phyloP scores from a whole-genome alignment of 2,329 filamentous ascomycete species.

The Paecilomyces niveus region DNA sequence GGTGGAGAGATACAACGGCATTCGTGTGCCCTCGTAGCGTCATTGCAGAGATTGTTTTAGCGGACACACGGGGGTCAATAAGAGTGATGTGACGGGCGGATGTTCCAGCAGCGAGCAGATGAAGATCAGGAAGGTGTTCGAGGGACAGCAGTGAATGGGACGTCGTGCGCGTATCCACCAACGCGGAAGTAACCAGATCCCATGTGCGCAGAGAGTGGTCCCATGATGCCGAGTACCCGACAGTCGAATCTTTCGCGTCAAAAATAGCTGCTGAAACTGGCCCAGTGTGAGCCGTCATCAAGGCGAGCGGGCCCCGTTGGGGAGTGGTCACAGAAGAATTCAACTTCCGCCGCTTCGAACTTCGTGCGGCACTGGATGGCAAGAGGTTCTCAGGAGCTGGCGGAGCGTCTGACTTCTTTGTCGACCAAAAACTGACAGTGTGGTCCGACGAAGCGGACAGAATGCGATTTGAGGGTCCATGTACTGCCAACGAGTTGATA shows the following conservation, averaged over 20 bases:
- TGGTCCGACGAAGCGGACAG: constrained; percentile 82
- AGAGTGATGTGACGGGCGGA: constrained; percentile 82
- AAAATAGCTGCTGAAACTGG: constrained; percentile 76
- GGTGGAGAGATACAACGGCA: constrained; percentile 53
- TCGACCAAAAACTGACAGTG: constrained; percentile 80
- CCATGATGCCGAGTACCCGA: constrained; percentile 84
- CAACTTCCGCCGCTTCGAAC: constrained; percentile 70
- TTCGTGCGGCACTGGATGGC: constrained; percentile 55
- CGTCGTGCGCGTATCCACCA: constrained; percentile 77
- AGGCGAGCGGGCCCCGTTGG: constrained; percentile 70
- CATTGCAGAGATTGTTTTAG: constrained; percentile 71
- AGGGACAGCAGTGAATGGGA: constrained; percentile 77
- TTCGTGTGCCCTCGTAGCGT: constrained; percentile 88
- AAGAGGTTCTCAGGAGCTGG: constrained; percentile 63
- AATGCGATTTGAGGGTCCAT: constrained; percentile 66
- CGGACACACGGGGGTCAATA: constrained; percentile 79
- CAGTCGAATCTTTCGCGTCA: constrained; percentile 74
- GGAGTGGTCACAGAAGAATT: constrained; percentile 51
- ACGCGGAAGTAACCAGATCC: constrained; percentile 72
- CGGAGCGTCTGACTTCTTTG: constrained; percentile 67
- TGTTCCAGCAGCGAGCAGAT: constrained; percentile 66
- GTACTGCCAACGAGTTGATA: constrained; percentile 68
- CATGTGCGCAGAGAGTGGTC: constrained; percentile 89
- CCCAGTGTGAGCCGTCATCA: constrained; percentile 65
- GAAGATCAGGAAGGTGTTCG: constrained; percentile 60